Evolutionary conservation across 176 grass and related monocot genomes (phyloP), one percentile per base, ranked within the genome.

Genomic region (Poa pratensis): DNA sequence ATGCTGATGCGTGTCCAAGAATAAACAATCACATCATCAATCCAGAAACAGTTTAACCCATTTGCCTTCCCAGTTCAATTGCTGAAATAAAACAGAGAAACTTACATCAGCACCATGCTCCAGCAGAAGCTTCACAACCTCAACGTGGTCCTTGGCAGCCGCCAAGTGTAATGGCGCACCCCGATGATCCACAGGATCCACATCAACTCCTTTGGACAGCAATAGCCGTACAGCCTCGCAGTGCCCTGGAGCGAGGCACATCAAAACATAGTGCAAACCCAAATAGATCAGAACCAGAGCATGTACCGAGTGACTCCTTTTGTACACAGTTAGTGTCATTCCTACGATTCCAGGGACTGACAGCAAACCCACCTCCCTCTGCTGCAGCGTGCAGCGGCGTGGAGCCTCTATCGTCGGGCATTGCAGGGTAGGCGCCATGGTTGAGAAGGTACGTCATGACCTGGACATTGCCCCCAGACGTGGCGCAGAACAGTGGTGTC

Each of bases 61-160:
- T 45, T 17, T 16, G 1, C 15, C 4, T 11, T 76, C 6, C 50
- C 50, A 37, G 3, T 74, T 49, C 30, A 24, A 7, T 57, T 16
- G 53, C 19, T 9, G 30, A 59, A 14, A 26, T 62, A 24, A 55
- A 59, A 79, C 8, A 20, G 70, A 73, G 2, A 40, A 59, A 54
- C 78, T 75, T 91, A 91, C 85, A 70, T 91, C 68, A 7, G 89
- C 89, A 27, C 53, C 73, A 83, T 72, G 73, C 15, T 77, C 67
- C 81, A 91, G 82, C 37, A 91, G 79, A 84, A 85, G 54, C 34
- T 62, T 84, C n/a, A 85, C 34, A 22, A 32, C 57, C 35, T 42
- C 7, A 48, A 65, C 75, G 9, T 15, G 37, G 30, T 30, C 66
- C 0, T 59, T 20, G 3, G 7, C 4, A 22, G 50, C 81, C 13